These are phyloP conservation scores for Dryadomyces quercus-mongolicae DNA, from an alignment of 2,329 filamentous ascomycete genomes.

Conservation along the genomic window DNA sequence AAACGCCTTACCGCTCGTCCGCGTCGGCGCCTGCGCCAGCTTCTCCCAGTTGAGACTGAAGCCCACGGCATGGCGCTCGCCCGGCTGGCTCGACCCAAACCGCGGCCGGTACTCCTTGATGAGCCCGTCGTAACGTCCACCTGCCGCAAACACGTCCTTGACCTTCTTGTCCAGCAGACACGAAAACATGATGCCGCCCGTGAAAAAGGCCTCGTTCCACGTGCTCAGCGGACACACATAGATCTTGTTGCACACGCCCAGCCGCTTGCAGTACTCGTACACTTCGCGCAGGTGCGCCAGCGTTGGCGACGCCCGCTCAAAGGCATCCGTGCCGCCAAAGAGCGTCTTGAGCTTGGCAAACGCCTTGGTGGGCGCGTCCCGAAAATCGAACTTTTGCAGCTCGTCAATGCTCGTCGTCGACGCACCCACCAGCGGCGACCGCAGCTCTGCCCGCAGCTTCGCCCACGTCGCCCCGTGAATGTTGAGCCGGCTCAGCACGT, in stretches of 20 bases:
- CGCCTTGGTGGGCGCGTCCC: conserved; percentile 46
- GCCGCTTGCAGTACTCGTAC: conserved; percentile 60
- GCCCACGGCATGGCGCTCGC: conserved; percentile 73
- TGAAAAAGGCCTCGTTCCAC: conserved; percentile 84
- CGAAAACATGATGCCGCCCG: conserved; percentile 76
- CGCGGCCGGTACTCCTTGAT: conserved; percentile 74
- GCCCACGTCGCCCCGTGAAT: conserved; percentile 70
- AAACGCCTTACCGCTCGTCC: conserved; percentile 32
- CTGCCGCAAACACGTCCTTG: conserved; percentile 80
- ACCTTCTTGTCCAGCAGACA: conserved; percentile 79
- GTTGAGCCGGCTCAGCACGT: conserved; percentile 77
- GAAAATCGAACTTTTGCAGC: conserved; percentile 80
- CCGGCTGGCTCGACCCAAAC: conserved; percentile 41
- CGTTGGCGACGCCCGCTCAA: conserved; percentile 61
- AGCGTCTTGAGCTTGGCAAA: conserved; percentile 46
- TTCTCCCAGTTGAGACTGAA: conserved; percentile 86
- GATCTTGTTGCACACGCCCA: conserved; percentile 64
- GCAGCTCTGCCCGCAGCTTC: conserved; percentile 70
- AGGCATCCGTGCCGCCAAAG: conserved; percentile 52
- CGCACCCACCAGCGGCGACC: conserved; percentile 68
- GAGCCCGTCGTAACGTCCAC: conserved; percentile 82
- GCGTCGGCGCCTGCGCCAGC: conserved; percentile 52
- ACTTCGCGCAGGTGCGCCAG: conserved; percentile 74
- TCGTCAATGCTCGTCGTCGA: conserved; percentile 86
- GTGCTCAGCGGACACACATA: conserved; percentile 79